Conservation (phyloP, 202 grass and related monocot species). For the Setaria italica region DNA sequence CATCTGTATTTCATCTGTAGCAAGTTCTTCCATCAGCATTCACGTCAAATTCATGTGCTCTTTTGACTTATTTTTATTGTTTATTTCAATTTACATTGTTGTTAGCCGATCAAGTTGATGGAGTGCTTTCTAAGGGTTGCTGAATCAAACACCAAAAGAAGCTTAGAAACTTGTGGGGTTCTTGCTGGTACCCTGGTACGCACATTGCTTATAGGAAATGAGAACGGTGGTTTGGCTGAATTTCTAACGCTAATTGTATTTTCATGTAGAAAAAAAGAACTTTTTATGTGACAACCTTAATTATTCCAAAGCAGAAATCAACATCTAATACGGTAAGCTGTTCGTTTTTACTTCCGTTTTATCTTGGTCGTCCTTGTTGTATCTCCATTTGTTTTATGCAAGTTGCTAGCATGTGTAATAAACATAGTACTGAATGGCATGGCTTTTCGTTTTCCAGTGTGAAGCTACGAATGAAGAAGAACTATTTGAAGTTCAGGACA, state of each 20-base stretch:
- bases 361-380: neutral
- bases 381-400: neutral
- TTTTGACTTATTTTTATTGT: conserved; percentile 34
- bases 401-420: conserved; percentile 11
- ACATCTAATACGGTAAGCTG: conserved; percentile 91
- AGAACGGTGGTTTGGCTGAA: conserved; percentile 28
- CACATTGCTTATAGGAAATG: conserved; percentile 22
- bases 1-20: conserved; percentile 43
- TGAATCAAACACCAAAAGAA: conserved; percentile 84
- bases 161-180: conserved; percentile 99
- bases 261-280: conserved; percentile 94
- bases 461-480: conserved; percentile 99
- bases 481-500: conserved; percentile 98
- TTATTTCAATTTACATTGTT: conserved; percentile 45
- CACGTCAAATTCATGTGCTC: conserved; percentile 42
- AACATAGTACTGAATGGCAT: conserved; percentile 29
- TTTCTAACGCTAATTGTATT: conserved; percentile 54
- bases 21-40: conserved; percentile 34
- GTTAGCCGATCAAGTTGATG: conserved; percentile 94
- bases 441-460: conserved; percentile 61
- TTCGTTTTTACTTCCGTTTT: conserved; percentile 32
- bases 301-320: conserved; percentile 98
- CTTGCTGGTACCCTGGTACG: conserved; percentile 96
- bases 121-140: conserved; percentile 97
- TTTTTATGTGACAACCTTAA: conserved; percentile 89